Conservation (phyloP, 306 rosid species). For the Fagus crenata region DNA sequence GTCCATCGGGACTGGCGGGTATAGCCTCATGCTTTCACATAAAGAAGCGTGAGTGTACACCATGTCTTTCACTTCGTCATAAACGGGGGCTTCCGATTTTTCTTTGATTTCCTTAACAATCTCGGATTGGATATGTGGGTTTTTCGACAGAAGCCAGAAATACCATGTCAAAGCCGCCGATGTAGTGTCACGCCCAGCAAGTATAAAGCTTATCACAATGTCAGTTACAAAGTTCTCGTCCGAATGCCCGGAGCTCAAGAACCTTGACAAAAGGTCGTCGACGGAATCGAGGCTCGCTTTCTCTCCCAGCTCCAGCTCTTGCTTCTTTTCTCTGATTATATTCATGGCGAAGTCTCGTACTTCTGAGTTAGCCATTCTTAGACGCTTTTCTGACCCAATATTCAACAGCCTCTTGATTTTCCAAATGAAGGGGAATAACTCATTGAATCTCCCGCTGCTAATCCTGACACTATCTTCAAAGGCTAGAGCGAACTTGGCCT, state of each 20-base stretch:
- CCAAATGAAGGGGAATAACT: conserved; percentile 38
- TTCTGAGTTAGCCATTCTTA: conserved; percentile 26
- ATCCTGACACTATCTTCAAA: conserved; percentile 46
- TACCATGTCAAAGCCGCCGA: conserved; percentile 64
- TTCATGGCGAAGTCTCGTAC: conserved; percentile 47
- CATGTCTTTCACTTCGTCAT: conserved; percentile 59
- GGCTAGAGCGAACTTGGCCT: conserved; percentile 49
- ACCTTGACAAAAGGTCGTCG: conserved; percentile 48
- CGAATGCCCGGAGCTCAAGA: conserved; percentile 51
- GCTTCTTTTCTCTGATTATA: conserved; percentile 46
- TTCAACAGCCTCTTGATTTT: conserved; percentile 32
- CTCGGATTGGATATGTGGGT: conserved; percentile 44
- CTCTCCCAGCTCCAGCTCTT: conserved; percentile 34
- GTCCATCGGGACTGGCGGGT: conserved; percentile 63
- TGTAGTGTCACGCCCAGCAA: conserved; percentile 70
- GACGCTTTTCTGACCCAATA: conserved; percentile 47
- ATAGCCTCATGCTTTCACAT: conserved; percentile 72
- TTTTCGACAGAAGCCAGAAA: conserved; percentile 54
- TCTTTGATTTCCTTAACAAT: conserved; percentile 38
- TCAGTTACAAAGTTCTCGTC: conserved; percentile 52
- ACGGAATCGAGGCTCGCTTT: conserved; percentile 29
- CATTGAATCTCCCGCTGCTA: conserved; percentile 35
- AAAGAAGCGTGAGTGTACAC: conserved; percentile 63
- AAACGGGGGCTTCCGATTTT: conserved; percentile 13
- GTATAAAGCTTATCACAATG: conserved; percentile 57